Conservation (phyloP, 2,329 filamentous ascomycete genomes). For the Clarireedia hainanense region DNA sequence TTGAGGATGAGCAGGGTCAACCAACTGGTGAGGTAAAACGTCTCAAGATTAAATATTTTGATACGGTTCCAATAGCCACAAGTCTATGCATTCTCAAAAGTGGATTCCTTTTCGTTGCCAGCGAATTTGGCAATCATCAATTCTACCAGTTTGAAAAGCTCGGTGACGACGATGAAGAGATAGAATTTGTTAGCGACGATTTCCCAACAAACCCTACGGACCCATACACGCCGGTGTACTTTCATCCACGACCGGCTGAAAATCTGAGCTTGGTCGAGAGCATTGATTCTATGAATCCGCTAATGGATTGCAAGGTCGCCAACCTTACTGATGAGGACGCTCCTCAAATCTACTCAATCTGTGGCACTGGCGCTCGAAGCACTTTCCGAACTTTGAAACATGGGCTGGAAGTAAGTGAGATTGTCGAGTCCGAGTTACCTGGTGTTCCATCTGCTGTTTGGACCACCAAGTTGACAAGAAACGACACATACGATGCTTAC, state of each 20-base stretch:
- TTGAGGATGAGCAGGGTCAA: conserved; percentile 69
- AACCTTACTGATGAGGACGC: conserved; percentile 90
- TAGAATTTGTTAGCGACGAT: conserved; percentile 75
- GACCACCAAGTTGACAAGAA: conserved; percentile 80
- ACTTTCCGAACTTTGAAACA: conserved; percentile 89
- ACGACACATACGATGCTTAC: conserved; percentile 85
- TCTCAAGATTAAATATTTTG: conserved; percentile 94
- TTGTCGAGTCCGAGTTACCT: conserved; percentile 87
- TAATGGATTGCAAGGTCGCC: conserved; percentile 84
- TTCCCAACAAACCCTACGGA: conserved; percentile 70
- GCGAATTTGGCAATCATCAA: conserved; percentile 86
- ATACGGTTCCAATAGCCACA: conserved; percentile 83
- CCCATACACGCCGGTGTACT: conserved; percentile 72
- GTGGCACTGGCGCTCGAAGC: conserved; percentile 80
- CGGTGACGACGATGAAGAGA: conserved; percentile 88
- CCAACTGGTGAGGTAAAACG: conserved; percentile 73
- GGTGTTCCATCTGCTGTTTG: conserved; percentile 87
- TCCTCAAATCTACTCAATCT: conserved; percentile 91
- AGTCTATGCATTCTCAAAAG: conserved; percentile 91
- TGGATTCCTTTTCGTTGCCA: conserved; percentile 87
- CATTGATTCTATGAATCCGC: conserved; percentile 81
- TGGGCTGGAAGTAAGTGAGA: conserved; percentile 85
- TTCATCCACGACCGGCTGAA: conserved; percentile 69
- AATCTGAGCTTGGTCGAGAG: conserved; percentile 81
- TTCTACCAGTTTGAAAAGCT: conserved; percentile 98